phyloP scores from a whole-genome alignment of 139 green algal species.

The Zygnema cylindricum region DNA sequence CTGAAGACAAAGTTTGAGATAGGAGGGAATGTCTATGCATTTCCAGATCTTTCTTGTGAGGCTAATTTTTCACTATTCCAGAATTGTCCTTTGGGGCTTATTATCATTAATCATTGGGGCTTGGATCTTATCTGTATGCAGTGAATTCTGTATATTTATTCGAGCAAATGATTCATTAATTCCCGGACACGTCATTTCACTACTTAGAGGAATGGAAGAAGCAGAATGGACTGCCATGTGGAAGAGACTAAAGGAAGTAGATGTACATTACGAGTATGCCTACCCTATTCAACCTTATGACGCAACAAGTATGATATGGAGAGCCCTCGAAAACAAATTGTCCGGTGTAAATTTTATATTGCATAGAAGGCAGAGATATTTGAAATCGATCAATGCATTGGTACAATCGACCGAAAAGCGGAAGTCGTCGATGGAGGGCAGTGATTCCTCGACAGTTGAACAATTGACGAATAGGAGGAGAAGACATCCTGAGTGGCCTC shows the following conservation, averaged over 20 bases:
- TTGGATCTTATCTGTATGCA: too few relatives aligned
- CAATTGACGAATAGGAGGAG: background rate
- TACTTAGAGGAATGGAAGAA: slow-evolving; percentile 15
- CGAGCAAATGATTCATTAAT: slow-evolving; percentile 16
- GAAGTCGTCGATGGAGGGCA: too few relatives aligned
- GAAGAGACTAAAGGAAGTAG: slow-evolving; percentile 28
- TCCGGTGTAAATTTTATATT: slow-evolving; percentile 15
- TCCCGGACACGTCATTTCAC: slow-evolving; percentile 25
- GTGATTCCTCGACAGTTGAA: background rate
- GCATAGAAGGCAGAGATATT: slow-evolving; percentile 8
- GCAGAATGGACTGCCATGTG: slow-evolving; percentile 35
- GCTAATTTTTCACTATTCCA: too few relatives aligned
- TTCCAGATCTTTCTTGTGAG: too few relatives aligned
- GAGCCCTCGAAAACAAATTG: slow-evolving; percentile 30
- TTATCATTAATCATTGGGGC: too few relatives aligned
- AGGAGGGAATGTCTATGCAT: too few relatives aligned
- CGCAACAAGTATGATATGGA: slow-evolving; percentile 31
- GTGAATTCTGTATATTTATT: slow-evolving; percentile 43
- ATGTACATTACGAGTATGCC: slow-evolving; percentile 43
- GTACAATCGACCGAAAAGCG: background rate
- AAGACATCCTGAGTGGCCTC: background rate
- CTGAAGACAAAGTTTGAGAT: too few relatives aligned
- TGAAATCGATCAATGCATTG: background rate
- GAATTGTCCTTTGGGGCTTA: too few relatives aligned
- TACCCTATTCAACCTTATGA: slow-evolving; percentile 11